Evolutionary conservation across 768 basidiomycete species (phyloP).

Genomic region (Daedaleopsis nitida): DNA sequence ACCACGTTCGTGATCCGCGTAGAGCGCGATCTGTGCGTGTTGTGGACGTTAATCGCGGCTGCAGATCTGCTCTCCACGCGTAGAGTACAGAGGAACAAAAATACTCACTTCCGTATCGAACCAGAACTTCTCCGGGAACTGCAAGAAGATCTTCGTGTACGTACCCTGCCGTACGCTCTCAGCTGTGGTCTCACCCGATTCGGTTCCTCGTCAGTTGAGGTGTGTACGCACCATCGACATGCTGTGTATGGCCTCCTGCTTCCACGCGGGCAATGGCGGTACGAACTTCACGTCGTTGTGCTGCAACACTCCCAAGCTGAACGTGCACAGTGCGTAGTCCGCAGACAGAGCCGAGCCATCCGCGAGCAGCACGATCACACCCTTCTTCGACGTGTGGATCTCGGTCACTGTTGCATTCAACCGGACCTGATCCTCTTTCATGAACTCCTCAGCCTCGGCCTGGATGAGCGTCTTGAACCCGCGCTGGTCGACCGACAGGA

Average conservation of each 20-base stretch:
- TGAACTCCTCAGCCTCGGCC: constrained; percentile 56
- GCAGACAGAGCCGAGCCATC: constrained; percentile 47
- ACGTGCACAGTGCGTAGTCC: constrained; percentile 66
- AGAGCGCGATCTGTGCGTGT: constrained; percentile 50
- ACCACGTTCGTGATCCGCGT: constrained; percentile 60
- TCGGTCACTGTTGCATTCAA: constrained; percentile 52
- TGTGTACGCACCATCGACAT: constrained; percentile 58
- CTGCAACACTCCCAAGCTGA: constrained; percentile 72
- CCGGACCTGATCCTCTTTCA: constrained; percentile 47
- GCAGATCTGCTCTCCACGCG: background rate
- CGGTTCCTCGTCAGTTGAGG: constrained; percentile 12
- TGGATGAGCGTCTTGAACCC: constrained; percentile 62
- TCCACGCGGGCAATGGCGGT: constrained; percentile 58
- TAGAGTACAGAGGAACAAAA: background rate
- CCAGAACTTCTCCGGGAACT: constrained; percentile 65
- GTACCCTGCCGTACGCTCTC: constrained; percentile 38
- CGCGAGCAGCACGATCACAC: constrained; percentile 49
- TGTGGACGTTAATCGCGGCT: background rate
- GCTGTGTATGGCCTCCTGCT: constrained; percentile 61
- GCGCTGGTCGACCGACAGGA: constrained; percentile 58
- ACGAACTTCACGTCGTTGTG: constrained; percentile 57
- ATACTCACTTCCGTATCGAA: constrained; percentile 43
- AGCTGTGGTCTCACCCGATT: no score
- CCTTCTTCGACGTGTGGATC: constrained; percentile 46
- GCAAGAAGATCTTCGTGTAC: constrained; percentile 70